Base-by-base conservation (phyloP, 257 asterid genomes). In the Gentiana macrophylla region DNA sequence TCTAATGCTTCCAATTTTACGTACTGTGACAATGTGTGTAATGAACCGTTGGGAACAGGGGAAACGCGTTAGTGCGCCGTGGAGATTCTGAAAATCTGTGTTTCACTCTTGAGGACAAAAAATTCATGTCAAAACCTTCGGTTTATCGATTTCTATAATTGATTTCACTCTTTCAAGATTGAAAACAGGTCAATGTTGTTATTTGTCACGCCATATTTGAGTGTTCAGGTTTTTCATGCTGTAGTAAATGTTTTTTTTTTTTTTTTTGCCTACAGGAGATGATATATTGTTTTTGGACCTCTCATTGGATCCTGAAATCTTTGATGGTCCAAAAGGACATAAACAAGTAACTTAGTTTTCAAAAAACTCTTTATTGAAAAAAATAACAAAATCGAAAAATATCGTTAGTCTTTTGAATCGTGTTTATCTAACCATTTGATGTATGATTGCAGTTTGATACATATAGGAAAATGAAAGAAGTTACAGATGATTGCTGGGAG, bases 151-250 rank as follows among this genome's bases (percentile, higher is more conserved):
- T 56, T 85, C 98, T 41, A 83, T 92, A 49, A 88, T 92, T 57
- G 98, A 92, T 71, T 92, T 92, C 73, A 92, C 97, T 53, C 93
- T 92, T 59, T 87, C 98, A 51, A 78, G 98, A 79, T 82, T 92
- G 6, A 87, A 88, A 65, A 84, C 97, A 68, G 98, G 98, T 88
- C 49, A 59, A 50, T n/a, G 2, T 57, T 50, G 52, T 3, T 61
- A 46, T 53, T 37, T 52, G 12, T 60, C 50, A 38, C 33, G 49
- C 50, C 48, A 50, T 52, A 3, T 48, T 24, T 13, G 59, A 41
- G 50, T 53, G 15, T 43, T 57, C 66, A 43, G 38, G 54, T 34
- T 12, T 4, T n/a, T 48, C 6, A 47, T 43, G 12, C 34, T 38
- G 37, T 10, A 15, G 10, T 61, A 53, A 34, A 37, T 8, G 43